Conservation (phyloP, 208 protist species). For the Acanthamoeba polyphaga region DNA sequence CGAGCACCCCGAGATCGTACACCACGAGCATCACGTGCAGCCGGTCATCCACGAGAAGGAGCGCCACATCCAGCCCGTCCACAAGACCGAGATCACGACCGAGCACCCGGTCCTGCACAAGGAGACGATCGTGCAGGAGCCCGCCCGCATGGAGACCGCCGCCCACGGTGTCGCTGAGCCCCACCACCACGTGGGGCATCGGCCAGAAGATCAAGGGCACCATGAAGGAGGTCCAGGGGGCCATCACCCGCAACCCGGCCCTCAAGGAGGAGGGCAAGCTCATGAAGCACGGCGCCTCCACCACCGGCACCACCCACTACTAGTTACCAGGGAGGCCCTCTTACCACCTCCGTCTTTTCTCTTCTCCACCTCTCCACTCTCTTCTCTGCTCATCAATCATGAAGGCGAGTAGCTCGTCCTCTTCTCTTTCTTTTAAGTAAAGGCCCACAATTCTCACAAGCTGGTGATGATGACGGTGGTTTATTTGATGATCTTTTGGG, state of each 20-base stretch:
- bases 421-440: too few relatives aligned
- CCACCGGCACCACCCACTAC: background rate
- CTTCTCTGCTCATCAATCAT: too few relatives aligned
- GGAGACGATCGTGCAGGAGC: slow-evolving; percentile 27
- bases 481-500: too few relatives aligned
- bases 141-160: background rate
- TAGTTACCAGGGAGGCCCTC: too few relatives aligned
- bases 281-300: slow-evolving; percentile 8
- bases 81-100: slow-evolving; percentile 5
- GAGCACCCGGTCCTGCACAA: background rate
- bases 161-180: background rate
- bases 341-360: background rate
- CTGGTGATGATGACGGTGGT: too few relatives aligned
- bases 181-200: background rate
- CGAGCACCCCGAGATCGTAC: slow-evolving; percentile 3
- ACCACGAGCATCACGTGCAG: slow-evolving; percentile 17
- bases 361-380: background rate
- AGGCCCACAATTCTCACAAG: too few relatives aligned
- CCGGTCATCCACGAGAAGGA: slow-evolving; percentile 46
- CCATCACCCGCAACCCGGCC: slow-evolving; percentile 20
- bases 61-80: slow-evolving; percentile 19
- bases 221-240: slow-evolving; percentile 45
- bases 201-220: slow-evolving; percentile 62
- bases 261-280: slow-evolving; percentile 37
- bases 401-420: too few relatives aligned